Evolutionary conservation across 345 rosid species (phyloP).

Genomic region (Aurinia saxatilis): DNA sequence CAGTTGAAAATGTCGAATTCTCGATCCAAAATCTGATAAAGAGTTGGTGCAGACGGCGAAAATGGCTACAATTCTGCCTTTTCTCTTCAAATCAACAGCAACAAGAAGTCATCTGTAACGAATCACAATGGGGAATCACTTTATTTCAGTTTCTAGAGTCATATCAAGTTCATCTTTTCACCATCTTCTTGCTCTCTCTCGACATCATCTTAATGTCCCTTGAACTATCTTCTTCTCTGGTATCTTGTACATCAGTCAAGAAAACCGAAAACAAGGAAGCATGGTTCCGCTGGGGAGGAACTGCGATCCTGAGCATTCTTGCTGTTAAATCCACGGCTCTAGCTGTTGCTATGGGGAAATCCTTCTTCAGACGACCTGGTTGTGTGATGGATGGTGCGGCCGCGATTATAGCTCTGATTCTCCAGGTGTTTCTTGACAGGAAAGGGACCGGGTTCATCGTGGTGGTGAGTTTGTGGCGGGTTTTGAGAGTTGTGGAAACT

Average conservation of each 20-base stretch:
- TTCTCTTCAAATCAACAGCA: slow-evolving; percentile 13
- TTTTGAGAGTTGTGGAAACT: slow-evolving; percentile 59
- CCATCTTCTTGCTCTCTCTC: slow-evolving; percentile 42
- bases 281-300: slow-evolving; percentile 66
- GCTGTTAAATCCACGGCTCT: slow-evolving; percentile 37
- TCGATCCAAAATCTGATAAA: slow-evolving; percentile 42
- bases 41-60: slow-evolving; percentile 39
- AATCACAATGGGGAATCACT: slow-evolving; percentile 40
- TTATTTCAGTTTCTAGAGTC: slow-evolving; percentile 42
- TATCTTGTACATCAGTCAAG: slow-evolving; percentile 28
- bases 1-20: slow-evolving; percentile 37
- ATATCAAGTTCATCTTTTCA: slow-evolving; percentile 25
- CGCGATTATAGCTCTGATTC: slow-evolving; percentile 40
- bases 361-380: slow-evolving; percentile 43
- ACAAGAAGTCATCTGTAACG: background rate
- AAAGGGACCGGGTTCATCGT: slow-evolving; percentile 64
- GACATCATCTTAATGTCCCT: slow-evolving; percentile 49
- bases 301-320: slow-evolving; percentile 43
- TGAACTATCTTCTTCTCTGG: slow-evolving; percentile 50
- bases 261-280: background rate
- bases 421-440: slow-evolving; percentile 43
- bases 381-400: slow-evolving; percentile 49
- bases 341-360: slow-evolving; percentile 32
- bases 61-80: slow-evolving; percentile 44
- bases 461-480: slow-evolving; percentile 64